Percentiles rank a stretch among this genome's conserved stretches.
Evolutionary conservation across 2,329 filamentous ascomycete species (phyloP).

Genomic region (Exophiala lecanii-corni): DNA sequence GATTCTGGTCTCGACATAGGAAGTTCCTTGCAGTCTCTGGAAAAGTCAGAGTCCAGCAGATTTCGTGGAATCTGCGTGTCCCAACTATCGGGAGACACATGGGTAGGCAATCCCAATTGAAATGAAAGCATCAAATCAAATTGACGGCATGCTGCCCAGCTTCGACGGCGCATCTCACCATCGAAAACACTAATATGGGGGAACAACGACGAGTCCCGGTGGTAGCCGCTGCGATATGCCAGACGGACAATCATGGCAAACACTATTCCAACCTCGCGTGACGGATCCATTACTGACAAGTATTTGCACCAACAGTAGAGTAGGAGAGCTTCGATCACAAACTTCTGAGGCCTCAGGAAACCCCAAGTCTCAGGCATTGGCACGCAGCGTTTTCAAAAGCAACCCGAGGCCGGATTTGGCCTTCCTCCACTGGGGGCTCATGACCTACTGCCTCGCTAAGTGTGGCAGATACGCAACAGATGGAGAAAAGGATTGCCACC

Average conservation of each 20-base stretch:
- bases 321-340: constrained; percentile 25
- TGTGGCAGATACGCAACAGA: constrained; percentile 37
- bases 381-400: constrained; percentile 32
- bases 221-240: constrained; percentile 60
- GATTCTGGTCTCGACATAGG: constrained; percentile 50
- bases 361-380: constrained; percentile 52
- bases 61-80: constrained; percentile 58
- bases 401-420: constrained; percentile 41
- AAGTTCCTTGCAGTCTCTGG: constrained; percentile 45
- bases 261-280: constrained; percentile 51
- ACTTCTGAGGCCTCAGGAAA: constrained; percentile 22
- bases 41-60: constrained; percentile 57
- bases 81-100: constrained; percentile 56
- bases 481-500: constrained; percentile 50
- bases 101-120: constrained; percentile 60
- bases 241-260: constrained; percentile 53
- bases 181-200: constrained; percentile 51
- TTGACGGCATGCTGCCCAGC: constrained; percentile 44
- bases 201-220: constrained; percentile 51
- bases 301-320: constrained; percentile 52
- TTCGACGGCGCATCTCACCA: constrained; percentile 49
- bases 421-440: constrained; percentile 40
- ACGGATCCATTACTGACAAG: constrained; percentile 48
- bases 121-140: constrained; percentile 60
- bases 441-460: constrained; percentile 13